Percentiles rank a stretch among this genome's conserved stretches.
Conservation (phyloP, 352 stramenopile species). For the Phytophthora tubulina region DNA sequence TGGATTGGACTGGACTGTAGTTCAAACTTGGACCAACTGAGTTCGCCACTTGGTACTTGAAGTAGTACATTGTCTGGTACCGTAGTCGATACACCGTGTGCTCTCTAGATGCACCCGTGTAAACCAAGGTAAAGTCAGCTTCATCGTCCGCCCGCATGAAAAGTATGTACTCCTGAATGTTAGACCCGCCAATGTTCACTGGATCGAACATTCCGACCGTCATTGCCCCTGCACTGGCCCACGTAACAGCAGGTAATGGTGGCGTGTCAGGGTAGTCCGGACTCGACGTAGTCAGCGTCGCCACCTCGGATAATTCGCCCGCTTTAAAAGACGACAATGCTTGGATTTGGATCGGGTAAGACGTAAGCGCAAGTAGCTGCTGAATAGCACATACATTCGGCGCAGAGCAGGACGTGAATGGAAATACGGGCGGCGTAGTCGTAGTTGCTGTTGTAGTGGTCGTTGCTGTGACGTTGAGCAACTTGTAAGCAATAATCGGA, state of each 20-base stretch:
- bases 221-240: conserved; percentile 60
- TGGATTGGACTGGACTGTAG: conserved; percentile 23
- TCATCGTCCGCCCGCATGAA: conserved; percentile 42
- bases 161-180: conserved; percentile 55
- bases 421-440: conserved; percentile 29
- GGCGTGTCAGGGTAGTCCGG: conserved; percentile 55
- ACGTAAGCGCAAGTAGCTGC: conserved; percentile 47
- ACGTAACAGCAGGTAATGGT: conserved; percentile 40
- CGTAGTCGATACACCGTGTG: conserved; percentile 51
- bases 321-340: conserved; percentile 40
- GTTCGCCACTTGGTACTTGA: conserved; percentile 68
- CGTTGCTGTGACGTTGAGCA: conserved; percentile 44
- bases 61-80: conserved; percentile 43
- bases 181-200: conserved; percentile 54
- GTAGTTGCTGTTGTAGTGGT: not conserved
- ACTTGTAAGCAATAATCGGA: conserved; percentile 53
- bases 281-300: conserved; percentile 42
- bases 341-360: conserved; percentile 56
- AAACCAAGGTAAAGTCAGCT: conserved; percentile 38
- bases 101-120: conserved; percentile 26
- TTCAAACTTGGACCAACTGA: conserved; percentile 52
- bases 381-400: conserved; percentile 53
- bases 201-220: conserved; percentile 61
- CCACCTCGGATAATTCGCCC: conserved; percentile 41
- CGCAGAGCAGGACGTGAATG: conserved; percentile 34